Percentiles rank a stretch among this genome's conserved stretches.
phyloP scores from a whole-genome alignment of 2,329 filamentous ascomycete species.

The Penicillium sp. region DNA sequence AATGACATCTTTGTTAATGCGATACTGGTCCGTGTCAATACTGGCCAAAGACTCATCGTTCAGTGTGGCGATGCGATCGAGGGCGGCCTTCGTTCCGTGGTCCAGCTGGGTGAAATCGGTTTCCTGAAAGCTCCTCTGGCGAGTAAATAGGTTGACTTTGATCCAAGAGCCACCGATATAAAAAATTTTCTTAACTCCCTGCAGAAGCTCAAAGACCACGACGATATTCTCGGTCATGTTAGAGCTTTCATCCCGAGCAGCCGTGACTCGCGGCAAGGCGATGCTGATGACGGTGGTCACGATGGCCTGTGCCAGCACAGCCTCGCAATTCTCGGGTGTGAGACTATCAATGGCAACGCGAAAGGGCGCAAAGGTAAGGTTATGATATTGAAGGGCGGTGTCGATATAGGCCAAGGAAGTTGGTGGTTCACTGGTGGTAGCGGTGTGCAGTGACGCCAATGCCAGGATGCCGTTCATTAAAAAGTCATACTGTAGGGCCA shows the following conservation, averaged over 20 bases:
- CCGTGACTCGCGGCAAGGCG: slow-evolving; percentile 32
- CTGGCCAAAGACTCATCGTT: slow-evolving; percentile 28
- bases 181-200: slow-evolving; percentile 35
- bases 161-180: slow-evolving; percentile 37
- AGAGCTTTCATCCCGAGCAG: slow-evolving; percentile 25
- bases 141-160: slow-evolving; percentile 51
- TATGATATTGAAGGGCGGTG: slow-evolving; percentile 36
- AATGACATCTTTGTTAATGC: slow-evolving; percentile 30
- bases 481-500: slow-evolving; percentile 40
- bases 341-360: slow-evolving; percentile 34
- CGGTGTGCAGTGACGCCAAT: slow-evolving; percentile 40
- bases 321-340: slow-evolving; percentile 36
- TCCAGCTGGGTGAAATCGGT: slow-evolving; percentile 28
- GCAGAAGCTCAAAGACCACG: slow-evolving; percentile 35
- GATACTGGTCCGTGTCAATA: slow-evolving; percentile 26
- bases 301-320: slow-evolving; percentile 36
- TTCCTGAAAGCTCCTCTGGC: slow-evolving; percentile 44
- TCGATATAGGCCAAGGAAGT: slow-evolving; percentile 35
- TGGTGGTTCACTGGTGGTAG: slow-evolving; percentile 28
- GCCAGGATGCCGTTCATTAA: slow-evolving; percentile 42
- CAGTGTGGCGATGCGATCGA: slow-evolving; percentile 26
- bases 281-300: slow-evolving; percentile 37
- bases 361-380: slow-evolving; percentile 33
- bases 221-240: slow-evolving; percentile 37
- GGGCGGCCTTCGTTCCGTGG: slow-evolving; percentile 23